Evolutionary conservation across 2,329 filamentous ascomycete species (phyloP).

Genomic region (Fusarium phyllophilum): DNA sequence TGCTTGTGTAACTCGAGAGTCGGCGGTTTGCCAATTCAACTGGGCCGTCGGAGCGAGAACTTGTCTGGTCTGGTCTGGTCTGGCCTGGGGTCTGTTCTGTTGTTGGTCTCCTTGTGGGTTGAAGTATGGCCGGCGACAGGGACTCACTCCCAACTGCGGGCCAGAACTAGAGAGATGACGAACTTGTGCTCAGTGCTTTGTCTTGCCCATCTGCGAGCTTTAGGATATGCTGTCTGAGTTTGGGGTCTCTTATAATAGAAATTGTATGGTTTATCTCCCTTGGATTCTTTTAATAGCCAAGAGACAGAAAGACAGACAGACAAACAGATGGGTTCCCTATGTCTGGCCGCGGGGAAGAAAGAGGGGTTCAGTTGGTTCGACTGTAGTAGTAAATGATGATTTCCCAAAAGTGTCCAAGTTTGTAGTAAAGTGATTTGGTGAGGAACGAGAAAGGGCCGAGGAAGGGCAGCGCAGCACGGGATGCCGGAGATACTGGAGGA

Average conservation of each 20-base stretch:
- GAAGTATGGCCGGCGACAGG: conserved; percentile 17
- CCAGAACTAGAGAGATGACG: conserved; percentile 9
- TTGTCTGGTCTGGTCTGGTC: conserved; percentile 5
- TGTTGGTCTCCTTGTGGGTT: not conserved
- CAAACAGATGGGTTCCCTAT: not conserved
- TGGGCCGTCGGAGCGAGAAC: conserved; percentile 37
- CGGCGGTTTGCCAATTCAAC: conserved; percentile 44
- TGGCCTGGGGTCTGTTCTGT: not conserved
- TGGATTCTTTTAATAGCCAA: conserved; percentile 1
- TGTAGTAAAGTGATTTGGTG: conserved; percentile 18
- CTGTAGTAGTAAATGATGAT: not conserved
- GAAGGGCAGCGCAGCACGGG: conserved; percentile 35
- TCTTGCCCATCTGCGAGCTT: conserved; percentile 18
- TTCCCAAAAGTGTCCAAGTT: conserved; percentile 18
- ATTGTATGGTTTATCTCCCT: not conserved
- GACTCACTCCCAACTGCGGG: not conserved
- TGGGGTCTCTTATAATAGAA: conserved; percentile 20
- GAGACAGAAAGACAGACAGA: not conserved
- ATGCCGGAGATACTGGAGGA: conserved; percentile 14
- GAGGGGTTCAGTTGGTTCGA: not conserved
- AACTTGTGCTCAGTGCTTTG: conserved; percentile 37
- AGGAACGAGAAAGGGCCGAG: conserved; percentile 38
- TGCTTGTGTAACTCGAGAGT: conserved; percentile 48
- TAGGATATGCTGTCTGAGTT: conserved; percentile 9
- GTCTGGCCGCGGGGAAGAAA: conserved; percentile 3